Evolutionary conservation across 176 grass and related monocot species (phyloP).

Genomic region (Cenchrus fungigraminus): DNA sequence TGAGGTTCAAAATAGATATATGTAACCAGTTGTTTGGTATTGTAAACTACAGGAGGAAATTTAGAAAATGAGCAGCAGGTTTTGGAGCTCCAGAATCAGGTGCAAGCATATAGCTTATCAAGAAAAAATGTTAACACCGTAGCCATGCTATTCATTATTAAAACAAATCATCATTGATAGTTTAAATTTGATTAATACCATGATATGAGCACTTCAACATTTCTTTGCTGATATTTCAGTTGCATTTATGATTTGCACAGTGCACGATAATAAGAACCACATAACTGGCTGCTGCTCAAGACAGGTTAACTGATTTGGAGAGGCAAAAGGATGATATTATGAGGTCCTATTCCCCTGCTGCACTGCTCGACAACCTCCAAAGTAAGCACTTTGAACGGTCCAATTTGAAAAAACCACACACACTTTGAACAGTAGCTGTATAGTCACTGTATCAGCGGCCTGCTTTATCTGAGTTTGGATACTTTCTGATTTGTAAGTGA

Average conservation of each 20-base stretch:
- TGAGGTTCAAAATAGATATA: background rate
- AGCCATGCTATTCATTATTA: conserved; percentile 5
- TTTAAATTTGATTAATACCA: conserved; percentile 2
- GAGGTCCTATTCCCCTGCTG: conserved; percentile 64
- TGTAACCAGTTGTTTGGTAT: background rate
- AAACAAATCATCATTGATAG: background rate
- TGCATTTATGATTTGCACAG: conserved; percentile 52
- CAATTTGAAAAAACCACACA: too few relatives aligned
- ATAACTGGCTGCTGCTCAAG: conserved; percentile 89
- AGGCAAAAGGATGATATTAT: conserved; percentile 81
- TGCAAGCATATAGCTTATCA: conserved; percentile 33
- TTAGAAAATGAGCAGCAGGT: conserved; percentile 89
- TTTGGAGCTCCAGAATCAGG: conserved; percentile 91
- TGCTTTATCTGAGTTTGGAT: background rate
- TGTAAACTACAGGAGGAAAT: conserved; percentile 69
- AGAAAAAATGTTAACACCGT: background rate
- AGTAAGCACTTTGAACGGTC: conserved; percentile 49
- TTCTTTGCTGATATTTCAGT: conserved; percentile 3
- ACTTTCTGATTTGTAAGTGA: background rate
- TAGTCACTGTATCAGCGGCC: background rate
- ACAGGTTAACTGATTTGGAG: conserved; percentile 80
- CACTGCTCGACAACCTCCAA: conserved; percentile 81
- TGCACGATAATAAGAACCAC: conserved; percentile 92
- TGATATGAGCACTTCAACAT: background rate
- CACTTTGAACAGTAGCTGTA: background rate